Evolutionary conservation across 2,329 filamentous ascomycete genomes (phyloP).

Genomic region (Colletotrichum salicis): DNA sequence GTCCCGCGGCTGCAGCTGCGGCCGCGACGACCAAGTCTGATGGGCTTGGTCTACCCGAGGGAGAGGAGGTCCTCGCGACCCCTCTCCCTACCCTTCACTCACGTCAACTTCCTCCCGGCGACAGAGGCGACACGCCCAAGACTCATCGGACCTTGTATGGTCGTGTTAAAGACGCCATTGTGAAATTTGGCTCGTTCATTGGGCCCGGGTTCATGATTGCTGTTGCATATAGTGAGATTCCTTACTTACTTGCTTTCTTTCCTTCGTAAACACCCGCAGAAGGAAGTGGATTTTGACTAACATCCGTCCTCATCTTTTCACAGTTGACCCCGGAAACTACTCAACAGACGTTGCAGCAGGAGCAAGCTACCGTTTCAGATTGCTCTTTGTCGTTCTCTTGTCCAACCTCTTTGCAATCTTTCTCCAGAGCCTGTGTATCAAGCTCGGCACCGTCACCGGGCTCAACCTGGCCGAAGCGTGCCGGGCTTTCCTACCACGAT

Average conservation of each 20-base stretch:
- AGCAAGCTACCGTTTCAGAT: slow-evolving; percentile 70
- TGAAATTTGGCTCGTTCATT: slow-evolving; percentile 67
- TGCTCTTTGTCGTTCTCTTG: slow-evolving; percentile 75
- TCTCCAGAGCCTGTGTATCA: slow-evolving; percentile 74
- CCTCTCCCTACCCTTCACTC: slow-evolving; percentile 29
- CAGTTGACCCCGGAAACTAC: slow-evolving; percentile 74
- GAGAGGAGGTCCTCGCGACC: slow-evolving; percentile 26
- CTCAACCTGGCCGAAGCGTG: slow-evolving; percentile 75
- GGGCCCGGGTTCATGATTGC: slow-evolving; percentile 75
- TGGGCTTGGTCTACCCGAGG: slow-evolving; percentile 30
- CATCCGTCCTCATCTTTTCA: no score
- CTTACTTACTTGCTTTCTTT: no score
- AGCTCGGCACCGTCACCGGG: slow-evolving; percentile 75
- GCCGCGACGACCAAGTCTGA: slow-evolving; percentile 20
- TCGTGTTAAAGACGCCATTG: slow-evolving; percentile 42
- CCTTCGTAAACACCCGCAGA: neutral
- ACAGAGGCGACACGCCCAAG: neutral
- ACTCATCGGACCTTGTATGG: neutral
- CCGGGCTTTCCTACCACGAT: slow-evolving; percentile 71
- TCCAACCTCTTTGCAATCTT: slow-evolving; percentile 79
- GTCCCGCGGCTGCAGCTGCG: neutral
- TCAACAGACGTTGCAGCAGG: slow-evolving; percentile 77
- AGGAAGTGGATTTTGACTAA: neutral
- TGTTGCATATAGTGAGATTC: slow-evolving; percentile 63
- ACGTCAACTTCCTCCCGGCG: neutral